A percentile compares a stretch with the other conserved stretches of the same genome.
phyloP scores from a whole-genome alignment of 495 filamentous ascomycete species.

The Penicillium alfredii region DNA sequence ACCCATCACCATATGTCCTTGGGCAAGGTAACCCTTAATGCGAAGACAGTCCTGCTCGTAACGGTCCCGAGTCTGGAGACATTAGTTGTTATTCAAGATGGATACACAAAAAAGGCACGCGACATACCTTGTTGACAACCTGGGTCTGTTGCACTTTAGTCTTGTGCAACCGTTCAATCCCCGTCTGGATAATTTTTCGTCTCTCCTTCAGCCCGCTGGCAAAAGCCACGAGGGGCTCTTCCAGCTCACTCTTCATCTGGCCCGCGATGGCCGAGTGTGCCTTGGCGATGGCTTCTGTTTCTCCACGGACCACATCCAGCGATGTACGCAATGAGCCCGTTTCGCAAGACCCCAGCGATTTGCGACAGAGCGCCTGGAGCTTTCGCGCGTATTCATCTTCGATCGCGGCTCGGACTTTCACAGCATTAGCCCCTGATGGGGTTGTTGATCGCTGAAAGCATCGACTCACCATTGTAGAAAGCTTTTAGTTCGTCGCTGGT shows the following conservation, averaged over 20 bases:
- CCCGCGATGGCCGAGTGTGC: slow-evolving; percentile 80
- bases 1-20: slow-evolving; percentile 99
- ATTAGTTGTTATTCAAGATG: too few species aligned
- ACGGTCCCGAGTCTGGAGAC: slow-evolving; percentile 75
- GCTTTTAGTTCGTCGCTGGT: slow-evolving; percentile 90
- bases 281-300: slow-evolving; percentile 93
- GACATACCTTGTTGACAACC: slow-evolving; percentile 75
- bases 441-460: background rate
- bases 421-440: slow-evolving; percentile 2
- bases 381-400: slow-evolving; percentile 98
- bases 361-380: slow-evolving; percentile 76
- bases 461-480: slow-evolving; percentile 72
- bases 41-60: slow-evolving; percentile 97
- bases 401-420: slow-evolving; percentile 75
- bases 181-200: slow-evolving; percentile 88
- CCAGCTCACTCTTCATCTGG: slow-evolving; percentile 96
- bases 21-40: slow-evolving; percentile 96
- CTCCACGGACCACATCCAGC: slow-evolving; percentile 77
- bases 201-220: slow-evolving; percentile 90
- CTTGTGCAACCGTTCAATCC: slow-evolving; percentile 90
- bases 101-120: too few species aligned
- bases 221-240: slow-evolving; percentile 89
- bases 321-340: slow-evolving; percentile 75
- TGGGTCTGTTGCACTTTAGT: slow-evolving; percentile 87
- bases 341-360: slow-evolving; percentile 85